Conservation (phyloP, 257 asterid species). For the Parsonsia alboflavescens region DNA sequence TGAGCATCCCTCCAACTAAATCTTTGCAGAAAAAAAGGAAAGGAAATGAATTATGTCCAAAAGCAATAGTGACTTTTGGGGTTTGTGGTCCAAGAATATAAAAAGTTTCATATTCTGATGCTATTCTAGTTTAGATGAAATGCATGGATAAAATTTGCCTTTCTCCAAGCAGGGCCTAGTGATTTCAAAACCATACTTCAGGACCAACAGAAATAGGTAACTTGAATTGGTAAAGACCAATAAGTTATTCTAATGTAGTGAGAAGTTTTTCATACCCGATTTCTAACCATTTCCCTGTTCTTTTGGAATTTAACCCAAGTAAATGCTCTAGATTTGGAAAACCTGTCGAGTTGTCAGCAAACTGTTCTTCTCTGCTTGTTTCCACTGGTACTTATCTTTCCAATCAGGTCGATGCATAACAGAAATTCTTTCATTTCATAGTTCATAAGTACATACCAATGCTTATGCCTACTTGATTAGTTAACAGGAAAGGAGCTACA, state of each 20-base stretch:
- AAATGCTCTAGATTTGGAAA: neutral
- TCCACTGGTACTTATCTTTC: neutral
- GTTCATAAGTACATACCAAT: neutral
- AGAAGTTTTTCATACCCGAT: neutral
- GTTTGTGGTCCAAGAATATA: neutral
- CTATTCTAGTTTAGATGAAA: too few species aligned
- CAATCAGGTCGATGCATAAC: neutral
- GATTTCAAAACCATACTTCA: constrained; percentile 1
- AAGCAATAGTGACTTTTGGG: neutral
- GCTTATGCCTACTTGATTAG: neutral
- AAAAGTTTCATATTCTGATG: neutral
- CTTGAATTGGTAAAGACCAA: neutral
- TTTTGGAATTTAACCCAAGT: neutral
- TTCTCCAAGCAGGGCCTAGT: neutral
- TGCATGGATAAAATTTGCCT: neutral
- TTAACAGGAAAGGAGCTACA: neutral
- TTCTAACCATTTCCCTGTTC: neutral
- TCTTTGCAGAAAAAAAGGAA: too few species aligned
- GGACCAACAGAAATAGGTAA: neutral
- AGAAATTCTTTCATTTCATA: neutral
- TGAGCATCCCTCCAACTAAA: neutral
- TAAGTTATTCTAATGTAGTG: neutral
- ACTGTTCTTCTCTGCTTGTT: neutral
- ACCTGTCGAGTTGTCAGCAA: neutral
- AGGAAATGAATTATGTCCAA: neutral